Percentiles rank a stretch among this genome's conserved stretches.
Conservation (phyloP, 305 asterid species). For the Ajuga reptans region DNA sequence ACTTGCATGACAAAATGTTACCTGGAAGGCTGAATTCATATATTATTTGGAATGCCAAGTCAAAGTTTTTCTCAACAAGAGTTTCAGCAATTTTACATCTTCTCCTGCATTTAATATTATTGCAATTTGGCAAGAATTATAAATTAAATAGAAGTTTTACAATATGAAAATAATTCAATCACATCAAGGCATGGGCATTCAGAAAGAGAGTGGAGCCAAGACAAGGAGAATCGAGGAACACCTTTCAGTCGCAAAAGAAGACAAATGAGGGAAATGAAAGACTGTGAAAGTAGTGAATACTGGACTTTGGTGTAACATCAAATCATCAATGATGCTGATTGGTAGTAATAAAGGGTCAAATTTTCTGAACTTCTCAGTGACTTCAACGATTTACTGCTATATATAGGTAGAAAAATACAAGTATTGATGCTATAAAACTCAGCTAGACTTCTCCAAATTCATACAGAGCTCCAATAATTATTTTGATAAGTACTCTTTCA, state of each 20-base stretch:
- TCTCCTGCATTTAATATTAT: slow-evolving; percentile 50
- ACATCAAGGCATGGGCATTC: background rate
- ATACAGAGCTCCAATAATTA: background rate
- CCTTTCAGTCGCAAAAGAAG: background rate
- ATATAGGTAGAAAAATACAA: slow-evolving; percentile 3
- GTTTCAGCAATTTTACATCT: slow-evolving; percentile 95
- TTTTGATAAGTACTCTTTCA: slow-evolving; percentile 12
- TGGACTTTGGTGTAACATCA: background rate
- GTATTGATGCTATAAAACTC: background rate
- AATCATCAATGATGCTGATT: background rate
- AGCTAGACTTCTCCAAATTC: background rate
- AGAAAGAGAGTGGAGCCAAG: background rate
- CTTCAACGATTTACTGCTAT: background rate
- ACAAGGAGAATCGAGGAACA: background rate
- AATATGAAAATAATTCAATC: background rate
- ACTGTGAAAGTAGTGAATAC: background rate
- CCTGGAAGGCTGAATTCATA: slow-evolving; percentile 90
- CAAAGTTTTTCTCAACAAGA: slow-evolving; percentile 86
- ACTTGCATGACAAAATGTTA: slow-evolving; percentile 25
- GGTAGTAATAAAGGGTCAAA: background rate
- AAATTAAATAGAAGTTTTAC: slow-evolving; percentile 8
- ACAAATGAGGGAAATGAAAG: background rate
- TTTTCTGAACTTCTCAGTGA: slow-evolving; percentile 14
- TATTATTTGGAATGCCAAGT: slow-evolving; percentile 84
- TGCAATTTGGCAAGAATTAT: slow-evolving; percentile 9